Percentiles rank a stretch among this genome's conserved stretches.
Conservation (phyloP, 163 green algal species). For the Chlorella variabilis region DNA sequence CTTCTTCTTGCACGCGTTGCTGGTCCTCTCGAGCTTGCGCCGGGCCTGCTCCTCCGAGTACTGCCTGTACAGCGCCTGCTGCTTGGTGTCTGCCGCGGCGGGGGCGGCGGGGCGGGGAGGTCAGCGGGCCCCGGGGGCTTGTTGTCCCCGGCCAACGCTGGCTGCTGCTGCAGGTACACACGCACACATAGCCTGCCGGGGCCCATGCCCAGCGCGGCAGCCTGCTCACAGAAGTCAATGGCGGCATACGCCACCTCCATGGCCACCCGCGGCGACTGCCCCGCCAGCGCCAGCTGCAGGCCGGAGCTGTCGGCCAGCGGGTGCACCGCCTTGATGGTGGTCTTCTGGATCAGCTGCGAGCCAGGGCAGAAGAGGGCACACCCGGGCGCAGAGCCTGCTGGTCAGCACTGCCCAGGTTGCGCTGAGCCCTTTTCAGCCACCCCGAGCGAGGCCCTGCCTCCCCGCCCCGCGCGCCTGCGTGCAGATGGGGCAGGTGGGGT, state of each 20-base stretch:
- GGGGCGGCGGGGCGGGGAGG: not conserved
- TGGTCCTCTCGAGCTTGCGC: slow-evolving; percentile 23
- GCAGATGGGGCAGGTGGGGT: slow-evolving; percentile 34
- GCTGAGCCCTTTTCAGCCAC: too few species aligned
- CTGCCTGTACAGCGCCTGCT: slow-evolving; percentile 38
- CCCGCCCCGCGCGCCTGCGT: not conserved
- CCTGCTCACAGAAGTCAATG: slow-evolving; percentile 37
- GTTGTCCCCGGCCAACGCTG: too few species aligned
- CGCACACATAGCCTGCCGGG: too few species aligned
- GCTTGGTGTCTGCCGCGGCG: slow-evolving; percentile 13
- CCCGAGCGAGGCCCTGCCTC: too few species aligned
- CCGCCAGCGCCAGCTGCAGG: slow-evolving; percentile 18
- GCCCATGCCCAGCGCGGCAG: not conserved
- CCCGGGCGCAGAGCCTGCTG: too few species aligned
- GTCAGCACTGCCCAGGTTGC: too few species aligned
- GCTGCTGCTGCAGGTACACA: too few species aligned
- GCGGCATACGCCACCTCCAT: slow-evolving; percentile 6
- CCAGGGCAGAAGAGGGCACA: not conserved
- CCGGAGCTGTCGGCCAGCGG: not conserved
- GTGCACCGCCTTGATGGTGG: slow-evolving; percentile 20
- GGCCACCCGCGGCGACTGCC: slow-evolving; percentile 18
- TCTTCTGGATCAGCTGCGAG: slow-evolving; percentile 32
- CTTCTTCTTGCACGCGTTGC: slow-evolving; percentile 37
- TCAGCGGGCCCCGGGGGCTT: not conserved
- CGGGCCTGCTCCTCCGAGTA: slow-evolving; percentile 12